These are phyloP conservation scores for Fusarium cicatricum DNA, from an alignment of 2,329 filamentous ascomycete genomes.

Conservation along the genomic window DNA sequence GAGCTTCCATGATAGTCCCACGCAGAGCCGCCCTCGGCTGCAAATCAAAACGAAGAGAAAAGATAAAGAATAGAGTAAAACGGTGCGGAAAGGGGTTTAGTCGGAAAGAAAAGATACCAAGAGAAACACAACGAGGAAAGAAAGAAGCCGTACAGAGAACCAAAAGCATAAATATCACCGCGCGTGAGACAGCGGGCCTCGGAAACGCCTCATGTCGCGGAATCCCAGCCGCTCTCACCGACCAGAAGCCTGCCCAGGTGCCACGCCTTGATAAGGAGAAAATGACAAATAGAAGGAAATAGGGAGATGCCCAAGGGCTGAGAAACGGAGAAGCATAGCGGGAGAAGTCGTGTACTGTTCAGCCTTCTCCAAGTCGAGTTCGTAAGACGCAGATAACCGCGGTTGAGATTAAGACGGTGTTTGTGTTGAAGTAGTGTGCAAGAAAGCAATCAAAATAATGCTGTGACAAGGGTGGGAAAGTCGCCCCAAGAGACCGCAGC, in stretches of 20 bases:
- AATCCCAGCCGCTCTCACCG: conserved; percentile 51
- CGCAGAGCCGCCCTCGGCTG: conserved; percentile 14
- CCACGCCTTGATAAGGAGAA: conserved; percentile 38
- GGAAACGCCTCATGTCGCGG: conserved; percentile 40
- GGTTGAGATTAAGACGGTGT: conserved; percentile 21
- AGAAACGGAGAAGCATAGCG: conserved; percentile 19
- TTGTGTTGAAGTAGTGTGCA: conserved; percentile 30
- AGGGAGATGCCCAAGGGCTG: conserved; percentile 4
- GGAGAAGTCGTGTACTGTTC: conserved; percentile 15
- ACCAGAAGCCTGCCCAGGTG: conserved; percentile 45
- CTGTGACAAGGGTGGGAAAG: not conserved
- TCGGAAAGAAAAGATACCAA: conserved; percentile 5
- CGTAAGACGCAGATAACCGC: conserved; percentile 6
- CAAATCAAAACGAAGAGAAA: conserved; percentile 19
- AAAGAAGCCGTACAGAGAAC: conserved; percentile 10
- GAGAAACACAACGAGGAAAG: conserved; percentile 9
- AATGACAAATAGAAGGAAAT: conserved; percentile 19
- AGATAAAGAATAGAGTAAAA: conserved; percentile 1
- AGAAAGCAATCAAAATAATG: conserved; percentile 12
- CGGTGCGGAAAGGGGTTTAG: conserved; percentile 17
- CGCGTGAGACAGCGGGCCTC: conserved; percentile 18
- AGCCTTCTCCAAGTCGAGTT: conserved; percentile 8
- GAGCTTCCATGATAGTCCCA: conserved; percentile 17
- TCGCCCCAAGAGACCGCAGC: conserved; percentile 5
- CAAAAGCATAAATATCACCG: conserved; percentile 8